Percentiles rank a stretch among this genome's conserved stretches.
phyloP scores from a whole-genome alignment of 441 rosid species.

The Adansonia madagascariensis region DNA sequence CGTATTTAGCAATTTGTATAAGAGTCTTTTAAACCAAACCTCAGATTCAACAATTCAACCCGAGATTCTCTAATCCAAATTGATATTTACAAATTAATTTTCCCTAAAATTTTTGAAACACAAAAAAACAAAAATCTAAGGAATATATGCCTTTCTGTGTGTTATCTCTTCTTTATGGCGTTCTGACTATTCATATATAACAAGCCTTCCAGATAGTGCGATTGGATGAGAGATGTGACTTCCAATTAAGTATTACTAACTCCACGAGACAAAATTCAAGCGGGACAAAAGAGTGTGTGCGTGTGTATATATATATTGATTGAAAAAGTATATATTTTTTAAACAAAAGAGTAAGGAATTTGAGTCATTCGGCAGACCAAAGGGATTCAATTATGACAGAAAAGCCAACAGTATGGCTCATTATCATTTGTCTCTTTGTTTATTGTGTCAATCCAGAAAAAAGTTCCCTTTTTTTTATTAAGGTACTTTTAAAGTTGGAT shows the following conservation, averaged over 20 bases:
- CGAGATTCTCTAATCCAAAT: too few relatives aligned
- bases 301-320: too few relatives aligned
- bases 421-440: neutral
- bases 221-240: neutral
- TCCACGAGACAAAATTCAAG: constrained; percentile 20
- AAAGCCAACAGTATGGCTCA: constrained; percentile 25
- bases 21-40: too few relatives aligned
- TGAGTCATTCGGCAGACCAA: constrained; percentile 20
- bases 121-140: too few relatives aligned
- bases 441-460: neutral
- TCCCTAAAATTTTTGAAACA: too few relatives aligned
- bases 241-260: neutral
- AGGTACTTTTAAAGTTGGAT: neutral
- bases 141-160: neutral
- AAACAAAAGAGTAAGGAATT: neutral
- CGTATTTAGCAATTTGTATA: too few relatives aligned
- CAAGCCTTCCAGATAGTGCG: neutral
- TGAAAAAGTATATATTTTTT: too few relatives aligned
- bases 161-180: neutral
- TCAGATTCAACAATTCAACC: too few relatives aligned
- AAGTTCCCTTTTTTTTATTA: too few relatives aligned
- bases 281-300: neutral
- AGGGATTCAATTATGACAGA: constrained; percentile 21
- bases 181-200: neutral
- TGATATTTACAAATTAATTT: too few relatives aligned